phyloP scores from a whole-genome alignment of 192 early-diverging fungal genomes.

The Obelidium mucronatum region DNA sequence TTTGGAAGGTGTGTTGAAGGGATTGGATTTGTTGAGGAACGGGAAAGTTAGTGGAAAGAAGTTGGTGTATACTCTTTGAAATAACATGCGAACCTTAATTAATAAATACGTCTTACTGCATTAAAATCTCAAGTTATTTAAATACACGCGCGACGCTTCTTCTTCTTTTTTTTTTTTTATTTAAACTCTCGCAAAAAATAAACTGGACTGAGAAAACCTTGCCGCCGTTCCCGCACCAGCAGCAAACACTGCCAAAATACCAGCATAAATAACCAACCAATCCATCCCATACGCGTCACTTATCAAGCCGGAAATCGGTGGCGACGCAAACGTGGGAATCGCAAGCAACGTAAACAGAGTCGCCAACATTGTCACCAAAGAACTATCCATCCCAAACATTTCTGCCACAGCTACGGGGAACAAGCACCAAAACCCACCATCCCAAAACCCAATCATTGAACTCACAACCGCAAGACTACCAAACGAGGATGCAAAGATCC shows the following conservation, averaged over 20 bases:
- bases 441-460: slow-evolving; percentile 12
- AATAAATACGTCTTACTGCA: too few relatives aligned
- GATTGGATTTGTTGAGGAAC: slow-evolving; percentile 34
- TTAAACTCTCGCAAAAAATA: too few relatives aligned
- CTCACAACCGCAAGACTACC: background rate
- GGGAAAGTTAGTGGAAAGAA: slow-evolving; percentile 45
- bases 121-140: too few relatives aligned
- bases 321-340: slow-evolving; percentile 21
- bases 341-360: slow-evolving; percentile 23
- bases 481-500: background rate
- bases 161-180: too few relatives aligned
- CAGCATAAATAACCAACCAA: slow-evolving; percentile 23
- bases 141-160: too few relatives aligned
- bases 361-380: slow-evolving; percentile 24
- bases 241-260: slow-evolving; percentile 1
- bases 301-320: slow-evolving; percentile 19
- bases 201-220: too few relatives aligned
- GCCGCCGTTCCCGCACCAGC: too few relatives aligned
- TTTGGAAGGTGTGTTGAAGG: slow-evolving; percentile 35
- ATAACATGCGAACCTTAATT: too few relatives aligned
- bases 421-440: slow-evolving; percentile 31
- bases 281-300: background rate
- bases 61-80: slow-evolving; percentile 38
- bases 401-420: slow-evolving; percentile 42
- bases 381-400: slow-evolving; percentile 12